Evolutionary conservation across 2,329 filamentous ascomycete genomes (phyloP).

Genomic region (Colletotrichum brevisporum): DNA sequence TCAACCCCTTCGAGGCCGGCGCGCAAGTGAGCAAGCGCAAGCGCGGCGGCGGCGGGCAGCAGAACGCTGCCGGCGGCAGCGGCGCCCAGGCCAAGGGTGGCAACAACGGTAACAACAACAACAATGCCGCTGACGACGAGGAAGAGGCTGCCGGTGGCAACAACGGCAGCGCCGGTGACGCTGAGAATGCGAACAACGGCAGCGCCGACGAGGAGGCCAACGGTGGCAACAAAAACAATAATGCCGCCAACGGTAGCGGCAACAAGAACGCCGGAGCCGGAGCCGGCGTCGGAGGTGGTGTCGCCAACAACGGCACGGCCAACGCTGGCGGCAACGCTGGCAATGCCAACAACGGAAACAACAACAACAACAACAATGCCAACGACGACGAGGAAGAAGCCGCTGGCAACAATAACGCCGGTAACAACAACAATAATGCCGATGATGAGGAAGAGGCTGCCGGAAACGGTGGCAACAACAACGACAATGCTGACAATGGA

Average conservation of each 20-base stretch:
- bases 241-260: neutral
- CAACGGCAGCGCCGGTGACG: neutral
- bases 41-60: constrained; percentile 11
- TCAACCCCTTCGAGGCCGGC: constrained; percentile 44
- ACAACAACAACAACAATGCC: neutral
- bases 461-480: neutral
- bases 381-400: neutral
- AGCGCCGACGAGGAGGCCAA: neutral
- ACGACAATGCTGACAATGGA: neutral
- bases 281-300: neutral
- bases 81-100: constrained; percentile 8
- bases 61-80: neutral
- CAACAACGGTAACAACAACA: neutral
- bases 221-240: neutral
- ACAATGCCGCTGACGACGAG: neutral
- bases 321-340: neutral
- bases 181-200: neutral
- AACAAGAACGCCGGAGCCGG: neutral
- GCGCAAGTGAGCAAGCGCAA: constrained; percentile 14
- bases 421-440: neutral
- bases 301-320: neutral
- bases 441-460: neutral
- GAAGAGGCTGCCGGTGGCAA: neutral
- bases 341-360: neutral
- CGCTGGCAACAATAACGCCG: neutral